phyloP scores from a whole-genome alignment of 495 filamentous ascomycete genomes.

The Podospora conica region DNA sequence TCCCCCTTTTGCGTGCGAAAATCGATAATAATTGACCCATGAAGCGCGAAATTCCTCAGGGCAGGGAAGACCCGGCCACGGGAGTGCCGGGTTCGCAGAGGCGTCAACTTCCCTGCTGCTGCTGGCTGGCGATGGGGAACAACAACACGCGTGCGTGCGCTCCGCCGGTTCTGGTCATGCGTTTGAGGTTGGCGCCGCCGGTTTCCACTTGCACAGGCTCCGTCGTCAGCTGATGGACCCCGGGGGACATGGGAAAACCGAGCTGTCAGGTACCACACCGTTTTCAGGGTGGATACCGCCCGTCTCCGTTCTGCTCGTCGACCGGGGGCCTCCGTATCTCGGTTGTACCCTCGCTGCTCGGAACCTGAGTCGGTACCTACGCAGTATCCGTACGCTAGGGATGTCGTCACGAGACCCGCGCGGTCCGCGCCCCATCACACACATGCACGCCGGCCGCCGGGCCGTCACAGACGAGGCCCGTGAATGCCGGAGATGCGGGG shows the following conservation, averaged over 20 bases:
- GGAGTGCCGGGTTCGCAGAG: background rate
- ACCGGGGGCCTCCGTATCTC: too few relatives aligned
- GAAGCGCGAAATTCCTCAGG: background rate
- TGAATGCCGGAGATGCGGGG: background rate
- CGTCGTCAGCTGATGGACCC: background rate
- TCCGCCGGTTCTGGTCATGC: background rate
- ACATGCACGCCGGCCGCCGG: background rate
- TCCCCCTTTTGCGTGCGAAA: too few relatives aligned
- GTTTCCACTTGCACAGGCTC: background rate
- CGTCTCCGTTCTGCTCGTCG: background rate
- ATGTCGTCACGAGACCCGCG: background rate
- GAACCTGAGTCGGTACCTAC: too few relatives aligned
- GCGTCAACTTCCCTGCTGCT: too few relatives aligned
- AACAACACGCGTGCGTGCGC: too few relatives aligned
- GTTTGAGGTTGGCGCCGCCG: background rate
- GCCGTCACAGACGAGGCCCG: too few relatives aligned
- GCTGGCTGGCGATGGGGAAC: background rate
- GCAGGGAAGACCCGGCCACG: background rate
- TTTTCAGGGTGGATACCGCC: background rate
- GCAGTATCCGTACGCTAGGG: too few relatives aligned
- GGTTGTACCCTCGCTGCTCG: background rate
- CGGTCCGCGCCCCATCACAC: background rate
- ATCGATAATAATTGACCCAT: background rate
- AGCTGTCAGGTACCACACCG: background rate
- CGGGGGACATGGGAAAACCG: background rate